Evolutionary conservation across 495 filamentous ascomycete genomes (phyloP).

Genomic region (Aspergillus affinis): DNA sequence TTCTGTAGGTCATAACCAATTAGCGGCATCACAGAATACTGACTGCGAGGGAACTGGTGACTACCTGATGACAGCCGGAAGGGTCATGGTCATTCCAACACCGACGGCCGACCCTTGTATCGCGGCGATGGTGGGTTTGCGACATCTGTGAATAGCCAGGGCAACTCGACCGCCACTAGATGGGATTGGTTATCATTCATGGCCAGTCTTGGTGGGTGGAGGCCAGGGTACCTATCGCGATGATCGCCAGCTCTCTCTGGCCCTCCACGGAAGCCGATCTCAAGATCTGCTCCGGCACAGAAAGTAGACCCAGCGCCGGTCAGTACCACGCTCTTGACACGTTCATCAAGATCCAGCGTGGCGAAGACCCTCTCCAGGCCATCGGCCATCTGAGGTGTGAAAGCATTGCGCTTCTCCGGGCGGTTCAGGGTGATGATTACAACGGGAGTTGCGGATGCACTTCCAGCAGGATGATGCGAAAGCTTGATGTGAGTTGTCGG

Average conservation of each 20-base stretch:
- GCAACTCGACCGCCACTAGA: constrained; percentile 43
- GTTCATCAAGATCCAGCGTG: constrained; percentile 54
- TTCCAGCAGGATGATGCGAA: constrained; percentile 50
- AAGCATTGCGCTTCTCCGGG: constrained; percentile 62
- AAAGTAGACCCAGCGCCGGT: constrained; percentile 61
- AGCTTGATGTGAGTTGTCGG: constrained; percentile 52
- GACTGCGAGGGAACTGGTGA: not conserved
- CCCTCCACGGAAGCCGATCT: constrained; percentile 46
- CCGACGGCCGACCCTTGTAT: constrained; percentile 67
- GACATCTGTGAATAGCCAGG: constrained; percentile 60
- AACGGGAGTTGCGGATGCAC: constrained; percentile 51
- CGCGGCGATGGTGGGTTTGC: constrained; percentile 64
- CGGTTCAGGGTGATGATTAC: constrained; percentile 59
- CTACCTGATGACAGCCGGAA: constrained; percentile 56
- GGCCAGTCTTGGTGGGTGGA: constrained; percentile 25
- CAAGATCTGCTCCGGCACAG: constrained; percentile 67
- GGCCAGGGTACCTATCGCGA: constrained; percentile 42
- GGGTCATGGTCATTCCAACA: constrained; percentile 67
- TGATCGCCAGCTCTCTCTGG: constrained; percentile 40
- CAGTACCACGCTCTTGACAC: constrained; percentile 57
- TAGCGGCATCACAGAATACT: too few relatives aligned
- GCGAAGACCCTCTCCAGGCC: constrained; percentile 55
- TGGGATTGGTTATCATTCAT: not conserved
- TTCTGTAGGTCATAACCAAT: constrained; percentile 25
- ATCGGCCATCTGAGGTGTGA: constrained; percentile 54